Conservation (phyloP, 169 alveolate genomes). For the Eimeria falciformis region DNA sequence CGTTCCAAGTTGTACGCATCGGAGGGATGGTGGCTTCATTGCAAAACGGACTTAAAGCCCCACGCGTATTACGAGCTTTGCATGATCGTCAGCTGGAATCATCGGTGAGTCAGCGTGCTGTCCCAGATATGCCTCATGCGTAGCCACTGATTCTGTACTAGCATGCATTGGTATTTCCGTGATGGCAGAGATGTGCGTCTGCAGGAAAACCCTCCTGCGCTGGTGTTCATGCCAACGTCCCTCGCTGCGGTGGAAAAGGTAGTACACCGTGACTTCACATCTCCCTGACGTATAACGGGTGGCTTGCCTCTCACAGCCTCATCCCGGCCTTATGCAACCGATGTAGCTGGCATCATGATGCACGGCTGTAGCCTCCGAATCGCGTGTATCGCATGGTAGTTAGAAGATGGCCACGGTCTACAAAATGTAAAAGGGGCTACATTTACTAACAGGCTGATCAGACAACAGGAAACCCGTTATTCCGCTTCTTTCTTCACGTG, state of each 20-base stretch:
- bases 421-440: no score
- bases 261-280: not conserved
- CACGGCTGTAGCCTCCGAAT: no score
- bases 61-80: constrained; percentile 49
- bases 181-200: not conserved
- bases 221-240: constrained; percentile 75
- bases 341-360: no score
- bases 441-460: no score
- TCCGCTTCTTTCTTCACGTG: no score
- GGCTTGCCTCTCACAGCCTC: not conserved
- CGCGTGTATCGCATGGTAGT: no score
- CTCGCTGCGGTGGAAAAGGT: constrained; percentile 73
- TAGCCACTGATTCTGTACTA: no score
- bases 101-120: not conserved
- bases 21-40: constrained; percentile 68
- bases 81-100: constrained; percentile 70
- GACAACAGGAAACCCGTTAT: no score
- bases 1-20: constrained; percentile 5
- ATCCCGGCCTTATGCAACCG: not conserved
- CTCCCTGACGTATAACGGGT: not conserved
- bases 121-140: no score
- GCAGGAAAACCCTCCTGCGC: constrained; percentile 52
- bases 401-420: no score
- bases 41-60: constrained; percentile 76
- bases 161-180: not conserved